phyloP scores from a whole-genome alignment of 495 filamentous ascomycete genomes.

The Aspergillus heteromorphus region DNA sequence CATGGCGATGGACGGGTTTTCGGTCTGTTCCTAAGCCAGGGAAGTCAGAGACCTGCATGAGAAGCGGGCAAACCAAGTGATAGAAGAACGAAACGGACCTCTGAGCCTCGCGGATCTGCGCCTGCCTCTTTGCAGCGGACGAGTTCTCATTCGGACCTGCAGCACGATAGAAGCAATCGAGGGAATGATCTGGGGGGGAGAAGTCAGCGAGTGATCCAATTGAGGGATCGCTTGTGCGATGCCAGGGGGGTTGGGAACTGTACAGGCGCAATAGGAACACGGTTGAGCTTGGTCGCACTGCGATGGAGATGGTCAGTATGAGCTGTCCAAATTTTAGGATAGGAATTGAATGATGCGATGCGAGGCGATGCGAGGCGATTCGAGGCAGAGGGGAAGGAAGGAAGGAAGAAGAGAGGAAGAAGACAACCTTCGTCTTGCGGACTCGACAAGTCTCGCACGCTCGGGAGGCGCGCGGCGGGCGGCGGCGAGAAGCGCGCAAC shows the following conservation, averaged over 20 bases:
- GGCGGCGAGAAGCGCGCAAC: constrained; percentile 9
- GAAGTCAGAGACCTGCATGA: not conserved
- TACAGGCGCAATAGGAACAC: constrained; percentile 25
- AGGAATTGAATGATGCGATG: too few relatives aligned
- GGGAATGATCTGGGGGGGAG: constrained; percentile 15
- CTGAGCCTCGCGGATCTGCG: constrained; percentile 10
- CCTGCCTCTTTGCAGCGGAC: constrained; percentile 3
- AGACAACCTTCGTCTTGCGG: constrained; percentile 22
- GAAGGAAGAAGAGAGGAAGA: not conserved
- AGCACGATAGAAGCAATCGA: constrained; percentile 19
- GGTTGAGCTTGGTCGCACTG: constrained; percentile 24
- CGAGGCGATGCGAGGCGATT: not conserved
- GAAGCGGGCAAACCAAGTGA: not conserved
- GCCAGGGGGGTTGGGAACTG: not conserved
- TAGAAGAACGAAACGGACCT: not conserved
- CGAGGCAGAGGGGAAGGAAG: not conserved
- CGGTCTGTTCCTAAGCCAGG: not conserved
- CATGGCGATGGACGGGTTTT: constrained; percentile 18
- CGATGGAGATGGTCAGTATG: not conserved
- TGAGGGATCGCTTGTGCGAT: not conserved
- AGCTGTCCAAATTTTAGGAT: too few relatives aligned
- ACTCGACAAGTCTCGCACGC: constrained; percentile 23
- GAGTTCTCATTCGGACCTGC: constrained; percentile 3
- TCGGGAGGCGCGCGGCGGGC: constrained; percentile 19
- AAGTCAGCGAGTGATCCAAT: not conserved